Evolutionary conservation across 2,329 filamentous ascomycete genomes (phyloP), one percentile per base, ranked within the genome.

Genomic region (Fusarium miscanthi): DNA sequence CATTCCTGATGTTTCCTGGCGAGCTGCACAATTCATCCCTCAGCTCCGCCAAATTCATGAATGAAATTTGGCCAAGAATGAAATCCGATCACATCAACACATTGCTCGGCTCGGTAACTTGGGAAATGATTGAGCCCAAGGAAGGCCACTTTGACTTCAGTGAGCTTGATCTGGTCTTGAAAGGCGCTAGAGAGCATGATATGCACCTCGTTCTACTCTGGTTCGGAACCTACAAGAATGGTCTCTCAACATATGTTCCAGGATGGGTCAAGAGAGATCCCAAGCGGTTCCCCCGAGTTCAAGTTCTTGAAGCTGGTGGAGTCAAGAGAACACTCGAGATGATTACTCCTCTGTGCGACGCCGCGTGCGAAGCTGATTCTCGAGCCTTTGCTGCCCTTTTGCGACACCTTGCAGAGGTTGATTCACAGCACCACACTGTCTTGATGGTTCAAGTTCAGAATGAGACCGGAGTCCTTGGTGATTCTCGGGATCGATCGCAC

Each of bases 381-480:
- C 68, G 66, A 8, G 81, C 81, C 0, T 82, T 83, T 37, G 70
- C 76, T 1, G 75, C 74, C 14, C 66, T 83, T 11, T 79, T 82
- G 71, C 59, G 46, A 2, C 78, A 83, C 51, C 59, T 83, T 0
- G 82, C 82, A 11, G 77, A 84, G 6, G 74, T 88, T 8, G 86
- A 88, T 49, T 78, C 77, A 3, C 75, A 81, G 16, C 80, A 88
- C 46, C 82, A 79, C 6, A 89, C 86, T 0, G 86, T 89, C 0
- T 69, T 89, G 5, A 88, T 88, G 87, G 82, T 88, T 1, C 87
- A 89, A 68, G 86, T 89, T n/a, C 85, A 89, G 76, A 89, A 89
- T 45, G 87, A 89, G 77, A 82, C 82, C 1, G 87, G 87, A 1
- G 66, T 88, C 1, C 78, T 88, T 0, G 86, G 86, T 1, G 87